Conservation (phyloP, 192 early-diverging fungal genomes). For the Coemansia sp. region DNA sequence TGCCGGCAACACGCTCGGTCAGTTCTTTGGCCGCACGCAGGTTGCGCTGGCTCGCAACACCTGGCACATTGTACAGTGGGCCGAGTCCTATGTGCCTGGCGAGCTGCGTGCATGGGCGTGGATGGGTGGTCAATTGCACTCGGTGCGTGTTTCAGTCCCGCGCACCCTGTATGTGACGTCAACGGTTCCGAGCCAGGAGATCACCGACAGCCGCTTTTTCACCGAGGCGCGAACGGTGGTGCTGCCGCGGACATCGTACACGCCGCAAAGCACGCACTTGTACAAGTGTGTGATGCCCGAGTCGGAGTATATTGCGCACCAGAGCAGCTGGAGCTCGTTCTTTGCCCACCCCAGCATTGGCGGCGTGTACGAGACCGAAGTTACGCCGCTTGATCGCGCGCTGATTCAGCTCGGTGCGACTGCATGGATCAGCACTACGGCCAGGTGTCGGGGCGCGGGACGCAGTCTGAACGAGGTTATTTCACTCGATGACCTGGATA, state of each 20-base stretch:
- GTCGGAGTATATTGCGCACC: slow-evolving; percentile 67
- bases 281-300: slow-evolving; percentile 86
- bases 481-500: slow-evolving; percentile 34
- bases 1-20: slow-evolving; percentile 14
- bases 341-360: slow-evolving; percentile 86
- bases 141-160: slow-evolving; percentile 73
- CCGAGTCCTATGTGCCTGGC: slow-evolving; percentile 78
- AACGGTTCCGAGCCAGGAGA: slow-evolving; percentile 57
- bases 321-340: slow-evolving; percentile 70
- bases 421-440: slow-evolving; percentile 29
- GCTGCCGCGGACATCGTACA: slow-evolving; percentile 65
- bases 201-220: slow-evolving; percentile 42
- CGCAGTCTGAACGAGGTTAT: slow-evolving; percentile 22
- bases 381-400: slow-evolving; percentile 77
- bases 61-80: slow-evolving; percentile 89
- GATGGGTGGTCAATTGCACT: slow-evolving; percentile 66
- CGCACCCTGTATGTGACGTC: slow-evolving; percentile 85
- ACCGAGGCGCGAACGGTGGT: slow-evolving; percentile 54
- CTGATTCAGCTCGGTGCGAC: slow-evolving; percentile 75
- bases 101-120: slow-evolving; percentile 87
- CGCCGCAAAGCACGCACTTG: slow-evolving; percentile 66
- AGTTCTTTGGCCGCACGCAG: slow-evolving; percentile 72
- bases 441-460: slow-evolving; percentile 20
- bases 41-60: slow-evolving; percentile 60
- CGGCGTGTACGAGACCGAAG: slow-evolving; percentile 93